phyloP scores from a whole-genome alignment of 129 eudicot species.

The Tagetes erecta region DNA sequence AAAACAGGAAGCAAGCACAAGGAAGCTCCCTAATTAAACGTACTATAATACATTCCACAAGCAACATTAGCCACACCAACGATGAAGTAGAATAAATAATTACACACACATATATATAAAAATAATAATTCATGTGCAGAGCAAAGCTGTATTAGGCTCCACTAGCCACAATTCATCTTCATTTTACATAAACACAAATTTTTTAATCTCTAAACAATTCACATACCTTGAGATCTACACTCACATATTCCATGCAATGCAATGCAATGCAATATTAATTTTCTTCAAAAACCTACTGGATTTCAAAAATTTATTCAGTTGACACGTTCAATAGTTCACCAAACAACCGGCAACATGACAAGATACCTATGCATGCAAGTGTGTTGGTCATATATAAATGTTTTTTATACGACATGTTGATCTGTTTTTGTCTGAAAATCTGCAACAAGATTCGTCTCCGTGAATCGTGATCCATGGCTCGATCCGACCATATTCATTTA shows the following conservation, averaged over 20 bases:
- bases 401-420: constrained; percentile 26
- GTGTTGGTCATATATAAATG: constrained; percentile 29
- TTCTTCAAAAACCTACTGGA: constrained; percentile 29
- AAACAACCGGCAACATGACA: constrained; percentile 43
- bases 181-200: background rate
- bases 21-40: constrained; percentile 31
- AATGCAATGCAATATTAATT: background rate
- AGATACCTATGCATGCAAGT: constrained; percentile 32
- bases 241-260: constrained; percentile 23
- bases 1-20: constrained; percentile 19
- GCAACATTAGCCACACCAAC: constrained; percentile 19
- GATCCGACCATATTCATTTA: background rate
- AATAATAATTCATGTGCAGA: constrained; percentile 37
- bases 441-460: constrained; percentile 28
- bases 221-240: constrained; percentile 31
- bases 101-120: constrained; percentile 10
- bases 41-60: constrained; percentile 22
- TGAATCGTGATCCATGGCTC: constrained; percentile 21
- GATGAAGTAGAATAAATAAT: background rate
- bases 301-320: constrained; percentile 28
- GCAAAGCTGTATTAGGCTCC: constrained; percentile 37
- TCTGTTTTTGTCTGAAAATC: constrained; percentile 33
- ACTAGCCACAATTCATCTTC: constrained; percentile 29
- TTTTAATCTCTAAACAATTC: constrained; percentile 9
- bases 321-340: constrained; percentile 33